Evolutionary conservation across 2,329 filamentous ascomycete genomes (phyloP), one percentile per base, ranked within the genome.

Genomic region (Beauveria asiatica): DNA sequence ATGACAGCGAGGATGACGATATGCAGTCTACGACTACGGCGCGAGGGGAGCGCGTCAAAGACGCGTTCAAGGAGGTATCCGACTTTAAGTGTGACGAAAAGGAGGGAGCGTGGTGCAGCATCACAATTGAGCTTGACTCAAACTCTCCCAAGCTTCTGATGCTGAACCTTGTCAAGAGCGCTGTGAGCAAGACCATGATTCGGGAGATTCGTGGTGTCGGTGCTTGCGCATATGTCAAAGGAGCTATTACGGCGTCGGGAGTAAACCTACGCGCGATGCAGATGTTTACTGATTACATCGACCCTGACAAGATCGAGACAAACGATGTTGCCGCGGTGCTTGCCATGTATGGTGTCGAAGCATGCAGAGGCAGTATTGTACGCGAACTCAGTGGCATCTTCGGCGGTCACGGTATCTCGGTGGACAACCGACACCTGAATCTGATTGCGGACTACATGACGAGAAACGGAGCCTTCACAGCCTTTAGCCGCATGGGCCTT

Each of bases 401-500:
- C 80, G 81, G 82, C 54, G 87, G 88, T 70, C 93, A 99, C 84
- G 90, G 90, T 69, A 99, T 99, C 77, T 83, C 81, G 62, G 94
- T 99, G 57, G 92, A 99, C 72, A 86, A 88, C 65, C 86, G 94
- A 57, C 95, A 99, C 77, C 76, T 99, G 66, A 97, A 94, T 75
- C 82, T 99, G 66, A 97, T 99, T 67, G 93, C 89, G 51, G 94
- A 99, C 73, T 91, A 91, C 73, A 99, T 99, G 94, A 99, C 94
- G n/a, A 84, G 93, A 57, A 87, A 86, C 62, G 94, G 94, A 65
- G 86, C 85, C 1, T 99, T 95, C 76, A 89, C 86, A 52, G 87
- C 94, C 1, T 99, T 99, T 77, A 96, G 90, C 75, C 88, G 94
- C 53, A 95, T 90, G 70, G 94, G 93, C 1, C 79, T 99, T 62